Percentiles rank a stretch among this genome's conserved stretches.
Evolutionary conservation across 495 filamentous ascomycete species (phyloP).

Genomic region (Entonaema liquescens): DNA sequence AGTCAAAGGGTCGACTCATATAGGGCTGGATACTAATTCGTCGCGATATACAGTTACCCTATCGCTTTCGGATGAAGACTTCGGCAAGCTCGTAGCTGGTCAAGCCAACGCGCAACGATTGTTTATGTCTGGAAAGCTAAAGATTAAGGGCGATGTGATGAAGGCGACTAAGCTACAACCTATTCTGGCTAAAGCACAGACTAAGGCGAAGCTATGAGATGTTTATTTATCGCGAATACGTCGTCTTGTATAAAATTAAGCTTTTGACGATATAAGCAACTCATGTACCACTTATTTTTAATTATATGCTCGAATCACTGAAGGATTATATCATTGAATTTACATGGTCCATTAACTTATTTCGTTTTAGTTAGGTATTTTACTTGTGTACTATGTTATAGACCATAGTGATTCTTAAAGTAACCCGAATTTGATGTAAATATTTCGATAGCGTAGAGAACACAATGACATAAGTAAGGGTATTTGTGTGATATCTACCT

Average conservation of each 20-base stretch:
- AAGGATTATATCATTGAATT: background rate
- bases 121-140: conserved; percentile 97
- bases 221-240: conserved; percentile 1
- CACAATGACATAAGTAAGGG: too few species aligned
- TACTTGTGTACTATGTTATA: too few species aligned
- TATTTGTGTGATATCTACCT: too few species aligned
- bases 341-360: background rate
- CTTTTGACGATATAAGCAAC: background rate
- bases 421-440: too few species aligned
- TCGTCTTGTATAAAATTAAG: conserved; percentile 1
- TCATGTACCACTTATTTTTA: background rate
- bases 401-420: too few species aligned
- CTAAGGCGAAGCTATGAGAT: conserved; percentile 82
- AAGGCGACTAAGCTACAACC: conserved; percentile 98
- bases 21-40: conserved; percentile 12
- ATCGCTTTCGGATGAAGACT: conserved; percentile 84
- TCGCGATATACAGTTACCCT: conserved; percentile 72
- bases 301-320: background rate
- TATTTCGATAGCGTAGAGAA: too few species aligned
- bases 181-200: conserved; percentile 85
- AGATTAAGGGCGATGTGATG: conserved; percentile 98
- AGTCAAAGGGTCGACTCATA: background rate
- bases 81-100: conserved; percentile 79
- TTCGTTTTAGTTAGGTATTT: background rate
- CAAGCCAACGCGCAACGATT: conserved; percentile 94